These are phyloP conservation scores for Beauveria medogensis DNA, from an alignment of 2,329 filamentous ascomycete species.

Conservation along the genomic window DNA sequence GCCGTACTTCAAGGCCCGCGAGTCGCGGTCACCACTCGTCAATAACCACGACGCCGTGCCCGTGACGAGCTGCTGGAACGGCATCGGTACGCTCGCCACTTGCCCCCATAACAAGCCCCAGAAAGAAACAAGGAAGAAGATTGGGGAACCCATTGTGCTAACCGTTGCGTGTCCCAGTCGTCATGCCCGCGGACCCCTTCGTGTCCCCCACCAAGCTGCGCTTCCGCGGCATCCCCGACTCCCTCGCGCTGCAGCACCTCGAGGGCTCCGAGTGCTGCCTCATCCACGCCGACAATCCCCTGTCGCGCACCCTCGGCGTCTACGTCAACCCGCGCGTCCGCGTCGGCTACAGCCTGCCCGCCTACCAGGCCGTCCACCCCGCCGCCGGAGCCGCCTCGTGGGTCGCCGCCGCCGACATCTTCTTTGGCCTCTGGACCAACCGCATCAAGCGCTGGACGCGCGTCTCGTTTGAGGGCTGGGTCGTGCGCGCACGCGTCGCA, in stretches of 20 bases:
- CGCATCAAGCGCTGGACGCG: constrained; percentile 38
- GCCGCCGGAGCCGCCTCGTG: constrained; percentile 27
- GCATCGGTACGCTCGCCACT: constrained; percentile 24
- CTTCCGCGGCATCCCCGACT: constrained; percentile 59
- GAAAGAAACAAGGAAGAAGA: too few relatives aligned
- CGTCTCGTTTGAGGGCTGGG: constrained; percentile 22
- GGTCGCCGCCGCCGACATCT: constrained; percentile 39
- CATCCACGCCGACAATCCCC: constrained; percentile 63
- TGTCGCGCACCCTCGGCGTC: constrained; percentile 45
- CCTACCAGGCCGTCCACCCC: constrained; percentile 43
- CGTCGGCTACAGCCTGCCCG: constrained; percentile 52
- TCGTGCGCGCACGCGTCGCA: constrained; percentile 29
- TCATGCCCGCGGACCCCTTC: constrained; percentile 49
- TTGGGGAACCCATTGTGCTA: too few relatives aligned
- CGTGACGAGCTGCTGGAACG: constrained; percentile 39
- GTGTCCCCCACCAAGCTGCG: constrained; percentile 36
- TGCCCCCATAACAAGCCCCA: too few relatives aligned
- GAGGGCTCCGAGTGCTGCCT: constrained; percentile 77
- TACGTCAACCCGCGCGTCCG: constrained; percentile 63
- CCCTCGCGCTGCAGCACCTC: constrained; percentile 52
- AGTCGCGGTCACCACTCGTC: constrained; percentile 46
- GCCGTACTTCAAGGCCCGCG: constrained; percentile 47
- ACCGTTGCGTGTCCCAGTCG: constrained; percentile 21
- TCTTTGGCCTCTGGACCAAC: constrained; percentile 52
- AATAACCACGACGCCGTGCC: constrained; percentile 37